phyloP scores from a whole-genome alignment of 2,329 filamentous ascomycete species.

The Sporothrix brunneoviolacea region DNA sequence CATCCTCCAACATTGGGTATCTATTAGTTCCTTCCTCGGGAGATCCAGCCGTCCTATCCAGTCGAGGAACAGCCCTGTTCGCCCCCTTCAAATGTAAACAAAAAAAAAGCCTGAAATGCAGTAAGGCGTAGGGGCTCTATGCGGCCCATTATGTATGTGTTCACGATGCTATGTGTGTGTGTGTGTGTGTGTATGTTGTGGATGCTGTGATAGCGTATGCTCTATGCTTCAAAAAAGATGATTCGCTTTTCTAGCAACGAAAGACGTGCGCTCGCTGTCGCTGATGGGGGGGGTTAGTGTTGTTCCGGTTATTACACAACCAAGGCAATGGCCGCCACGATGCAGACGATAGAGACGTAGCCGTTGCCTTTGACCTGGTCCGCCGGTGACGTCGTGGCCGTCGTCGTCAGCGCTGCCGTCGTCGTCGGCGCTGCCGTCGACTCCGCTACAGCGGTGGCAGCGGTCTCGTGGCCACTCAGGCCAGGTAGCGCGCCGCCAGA shows the following conservation, averaged over 20 bases:
- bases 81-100: too few species aligned
- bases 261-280: too few species aligned
- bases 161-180: too few species aligned
- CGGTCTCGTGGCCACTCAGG: slow-evolving; percentile 32
- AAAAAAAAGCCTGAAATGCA: too few species aligned
- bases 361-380: slow-evolving; percentile 20
- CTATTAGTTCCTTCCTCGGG: background rate
- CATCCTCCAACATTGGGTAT: slow-evolving; percentile 3
- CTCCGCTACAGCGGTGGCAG: slow-evolving; percentile 22
- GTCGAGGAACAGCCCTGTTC: too few species aligned
- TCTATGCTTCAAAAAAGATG: too few species aligned
- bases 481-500: slow-evolving; percentile 23
- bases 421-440: slow-evolving; percentile 17
- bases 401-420: slow-evolving; percentile 16
- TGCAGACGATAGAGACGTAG: slow-evolving; percentile 19
- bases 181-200: too few species aligned
- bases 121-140: too few species aligned
- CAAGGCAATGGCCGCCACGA: slow-evolving; percentile 22
- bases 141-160: too few species aligned
- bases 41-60: background rate
- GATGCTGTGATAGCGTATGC: too few species aligned
- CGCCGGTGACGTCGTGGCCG: slow-evolving; percentile 21
- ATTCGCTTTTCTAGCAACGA: too few species aligned
- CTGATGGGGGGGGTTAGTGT: background rate
- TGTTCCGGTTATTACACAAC: slow-evolving; percentile 16